A percentile compares a stretch with the other conserved stretches of the same genome.
Evolutionary conservation across 1,284 basidiomycete species (phyloP).

Genomic region (Austropuccinia psidii): DNA sequence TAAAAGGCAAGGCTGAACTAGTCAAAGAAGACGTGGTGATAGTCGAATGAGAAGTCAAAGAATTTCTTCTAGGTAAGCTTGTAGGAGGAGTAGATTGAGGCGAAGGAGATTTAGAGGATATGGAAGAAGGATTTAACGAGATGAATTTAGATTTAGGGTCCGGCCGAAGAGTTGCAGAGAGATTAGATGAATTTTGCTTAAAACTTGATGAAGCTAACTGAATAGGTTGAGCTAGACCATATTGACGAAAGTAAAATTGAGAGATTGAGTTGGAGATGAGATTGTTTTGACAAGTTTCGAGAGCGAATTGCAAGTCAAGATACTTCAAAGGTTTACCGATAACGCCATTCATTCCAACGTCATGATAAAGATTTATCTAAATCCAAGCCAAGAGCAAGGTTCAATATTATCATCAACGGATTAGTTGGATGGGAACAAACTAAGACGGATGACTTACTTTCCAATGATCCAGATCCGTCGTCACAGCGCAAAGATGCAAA

Average conservation of each 20-base stretch:
- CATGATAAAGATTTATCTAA: conserved; percentile 16
- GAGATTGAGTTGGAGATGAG: neutral
- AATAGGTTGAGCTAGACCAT: neutral
- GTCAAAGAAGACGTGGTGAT: too few relatives aligned
- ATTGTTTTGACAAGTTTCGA: neutral
- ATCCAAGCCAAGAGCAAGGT: neutral
- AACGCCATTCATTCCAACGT: conserved; percentile 16
- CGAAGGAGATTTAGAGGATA: neutral
- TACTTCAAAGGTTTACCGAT: conserved; percentile 33
- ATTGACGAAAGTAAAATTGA: neutral
- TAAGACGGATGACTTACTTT: conserved; percentile 17
- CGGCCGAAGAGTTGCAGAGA: neutral
- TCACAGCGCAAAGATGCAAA: conserved; percentile 32
- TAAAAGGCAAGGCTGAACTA: neutral
- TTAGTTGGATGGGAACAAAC: too few relatives aligned
- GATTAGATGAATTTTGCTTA: neutral
- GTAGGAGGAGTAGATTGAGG: neutral
- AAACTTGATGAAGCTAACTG: neutral
- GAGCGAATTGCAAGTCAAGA: conserved; percentile 8
- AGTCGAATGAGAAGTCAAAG: neutral
- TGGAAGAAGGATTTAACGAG: neutral
- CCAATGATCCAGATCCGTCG: conserved; percentile 27
- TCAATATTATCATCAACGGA: too few relatives aligned
- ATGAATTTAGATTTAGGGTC: neutral
- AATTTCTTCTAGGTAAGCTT: neutral